phyloP scores from a whole-genome alignment of 2,329 filamentous ascomycete species.

The Alternaria tenuissima region DNA sequence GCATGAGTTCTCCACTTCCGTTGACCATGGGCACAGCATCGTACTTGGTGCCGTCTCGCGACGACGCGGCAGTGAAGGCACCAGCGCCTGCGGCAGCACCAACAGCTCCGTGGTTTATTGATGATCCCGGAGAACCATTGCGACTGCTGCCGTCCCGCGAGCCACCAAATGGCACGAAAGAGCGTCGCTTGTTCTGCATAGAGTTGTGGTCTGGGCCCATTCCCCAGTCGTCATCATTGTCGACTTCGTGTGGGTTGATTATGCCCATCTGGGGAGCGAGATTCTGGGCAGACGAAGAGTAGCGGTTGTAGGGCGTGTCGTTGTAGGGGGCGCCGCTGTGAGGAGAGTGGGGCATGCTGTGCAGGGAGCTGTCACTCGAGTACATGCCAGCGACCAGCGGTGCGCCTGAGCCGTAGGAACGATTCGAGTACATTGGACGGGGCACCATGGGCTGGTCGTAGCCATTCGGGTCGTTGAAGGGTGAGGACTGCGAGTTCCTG shows the following conservation, averaged over 20 bases:
- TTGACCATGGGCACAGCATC: constrained; percentile 58
- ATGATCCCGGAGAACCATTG: constrained; percentile 52
- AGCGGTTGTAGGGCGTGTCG: constrained; percentile 73
- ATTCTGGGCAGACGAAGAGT: constrained; percentile 53
- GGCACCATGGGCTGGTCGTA: constrained; percentile 34
- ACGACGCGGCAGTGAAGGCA: constrained; percentile 19
- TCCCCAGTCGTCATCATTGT: constrained; percentile 88
- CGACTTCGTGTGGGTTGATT: constrained; percentile 81
- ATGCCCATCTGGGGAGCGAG: constrained; percentile 50
- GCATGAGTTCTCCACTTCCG: constrained; percentile 35
- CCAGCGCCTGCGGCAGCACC: constrained; percentile 49
- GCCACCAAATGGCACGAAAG: constrained; percentile 66
- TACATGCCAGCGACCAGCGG: constrained; percentile 45
- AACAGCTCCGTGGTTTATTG: constrained; percentile 47
- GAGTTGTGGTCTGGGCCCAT: constrained; percentile 61
- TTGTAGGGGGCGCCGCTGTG: constrained; percentile 56
- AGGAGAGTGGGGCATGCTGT: constrained; percentile 56
- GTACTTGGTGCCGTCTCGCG: constrained; percentile 60
- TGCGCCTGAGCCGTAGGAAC: constrained; percentile 29
- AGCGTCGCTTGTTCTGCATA: constrained; percentile 60
- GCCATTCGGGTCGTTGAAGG: constrained; percentile 37
- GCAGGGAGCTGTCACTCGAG: constrained; percentile 54
- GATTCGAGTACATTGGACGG: constrained; percentile 35
- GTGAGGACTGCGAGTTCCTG: constrained; percentile 32
- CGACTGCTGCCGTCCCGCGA: constrained; percentile 51